Conservation (phyloP, 148 eudicot genomes). For the Chenopodium quinoa region DNA sequence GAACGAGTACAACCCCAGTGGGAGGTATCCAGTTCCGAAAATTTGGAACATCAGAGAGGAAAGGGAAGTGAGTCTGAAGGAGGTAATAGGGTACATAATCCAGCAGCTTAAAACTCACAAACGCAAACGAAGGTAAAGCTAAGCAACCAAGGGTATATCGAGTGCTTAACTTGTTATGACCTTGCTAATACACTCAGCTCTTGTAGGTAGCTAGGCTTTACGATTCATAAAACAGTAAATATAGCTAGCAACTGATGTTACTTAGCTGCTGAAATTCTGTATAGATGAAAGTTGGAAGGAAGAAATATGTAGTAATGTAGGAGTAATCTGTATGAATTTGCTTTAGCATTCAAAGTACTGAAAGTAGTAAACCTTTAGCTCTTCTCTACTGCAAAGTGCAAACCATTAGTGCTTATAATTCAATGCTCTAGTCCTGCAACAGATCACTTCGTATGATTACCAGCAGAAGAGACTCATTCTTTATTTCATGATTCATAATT, state of each 20-base stretch:
- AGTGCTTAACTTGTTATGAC: neutral
- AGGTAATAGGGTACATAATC: slow-evolving; percentile 27
- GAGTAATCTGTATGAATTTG: too few relatives aligned
- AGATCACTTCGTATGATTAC: too few relatives aligned
- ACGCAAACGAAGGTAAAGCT: slow-evolving; percentile 8
- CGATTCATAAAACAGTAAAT: neutral
- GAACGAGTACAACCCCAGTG: slow-evolving; percentile 48
- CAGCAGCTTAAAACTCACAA: slow-evolving; percentile 24
- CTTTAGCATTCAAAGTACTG: too few relatives aligned
- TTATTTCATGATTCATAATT: too few relatives aligned
- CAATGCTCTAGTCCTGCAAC: too few relatives aligned
- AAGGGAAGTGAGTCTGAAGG: slow-evolving; percentile 36
- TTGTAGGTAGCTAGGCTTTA: neutral
- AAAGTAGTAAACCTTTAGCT: too few relatives aligned
- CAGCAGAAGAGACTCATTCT: too few relatives aligned
- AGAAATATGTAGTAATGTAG: neutral
- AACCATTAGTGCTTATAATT: too few relatives aligned
- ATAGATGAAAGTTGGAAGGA: neutral
- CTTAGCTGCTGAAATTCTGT: neutral
- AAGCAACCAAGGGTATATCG: neutral
- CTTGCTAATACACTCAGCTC: neutral
- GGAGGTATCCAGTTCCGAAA: slow-evolving; percentile 34
- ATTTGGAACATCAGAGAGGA: slow-evolving; percentile 39
- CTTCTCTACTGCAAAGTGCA: too few relatives aligned
- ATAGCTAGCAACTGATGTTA: neutral